phyloP scores from a whole-genome alignment of 2,329 filamentous ascomycete genomes.

The Aspergillus flavus region DNA sequence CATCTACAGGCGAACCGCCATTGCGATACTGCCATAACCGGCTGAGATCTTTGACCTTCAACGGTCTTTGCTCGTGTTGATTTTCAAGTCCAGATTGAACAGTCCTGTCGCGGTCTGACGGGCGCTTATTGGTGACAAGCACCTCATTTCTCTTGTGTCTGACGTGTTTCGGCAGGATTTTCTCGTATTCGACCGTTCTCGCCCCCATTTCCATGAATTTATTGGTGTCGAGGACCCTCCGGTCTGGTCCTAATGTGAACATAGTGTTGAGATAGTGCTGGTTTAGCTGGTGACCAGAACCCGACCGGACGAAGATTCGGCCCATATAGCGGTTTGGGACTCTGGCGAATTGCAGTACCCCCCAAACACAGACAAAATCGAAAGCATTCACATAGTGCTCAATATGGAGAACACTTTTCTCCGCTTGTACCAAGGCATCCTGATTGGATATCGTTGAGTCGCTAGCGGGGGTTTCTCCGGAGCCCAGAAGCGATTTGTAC shows the following conservation, averaged over 20 bases:
- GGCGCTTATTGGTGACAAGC: neutral
- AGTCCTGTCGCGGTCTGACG: neutral
- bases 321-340: conserved; percentile 53
- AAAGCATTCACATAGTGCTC: conserved; percentile 78
- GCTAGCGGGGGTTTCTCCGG: conserved; percentile 18
- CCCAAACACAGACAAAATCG: conserved; percentile 75
- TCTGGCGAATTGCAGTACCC: conserved; percentile 68
- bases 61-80: neutral
- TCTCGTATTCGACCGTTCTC: conserved; percentile 10
- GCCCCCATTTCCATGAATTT: conserved; percentile 39
- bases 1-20: conserved; percentile 29
- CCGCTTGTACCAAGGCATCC: neutral
- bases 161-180: conserved; percentile 4
- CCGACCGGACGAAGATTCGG: conserved; percentile 49
- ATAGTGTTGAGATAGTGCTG: conserved; percentile 50
- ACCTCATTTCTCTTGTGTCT: neutral
- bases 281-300: conserved; percentile 47
- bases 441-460: neutral
- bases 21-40: conserved; percentile 46
- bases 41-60: conserved; percentile 40
- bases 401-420: conserved; percentile 64
- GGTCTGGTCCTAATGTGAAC: conserved; percentile 39
- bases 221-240: conserved; percentile 32
- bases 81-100: neutral
- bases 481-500: conserved; percentile 49